Percentiles rank a stretch among this genome's conserved stretches.
These are phyloP conservation scores for Fusarium sterilihyphosum DNA, from an alignment of 2,329 filamentous ascomycete species.

Conservation along the genomic window DNA sequence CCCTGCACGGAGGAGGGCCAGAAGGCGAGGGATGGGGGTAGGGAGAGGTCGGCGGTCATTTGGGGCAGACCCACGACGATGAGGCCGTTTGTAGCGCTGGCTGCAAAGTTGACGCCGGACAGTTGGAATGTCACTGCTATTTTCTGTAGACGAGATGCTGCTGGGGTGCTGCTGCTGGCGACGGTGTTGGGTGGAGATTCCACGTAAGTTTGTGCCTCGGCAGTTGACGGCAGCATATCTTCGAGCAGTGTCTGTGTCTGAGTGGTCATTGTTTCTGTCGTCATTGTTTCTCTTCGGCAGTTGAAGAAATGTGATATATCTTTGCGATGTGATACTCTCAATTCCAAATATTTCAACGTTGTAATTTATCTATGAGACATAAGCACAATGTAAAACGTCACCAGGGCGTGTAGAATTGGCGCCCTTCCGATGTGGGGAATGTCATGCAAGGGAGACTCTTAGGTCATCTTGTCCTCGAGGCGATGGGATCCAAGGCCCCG, in stretches of 20 bases:
- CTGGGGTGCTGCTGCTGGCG: neutral
- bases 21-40: slow-evolving; percentile 48
- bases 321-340: neutral
- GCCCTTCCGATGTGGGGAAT: slow-evolving; percentile 10
- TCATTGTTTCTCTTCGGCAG: neutral
- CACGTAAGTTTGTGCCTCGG: neutral
- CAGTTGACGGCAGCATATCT: neutral
- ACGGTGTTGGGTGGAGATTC: neutral
- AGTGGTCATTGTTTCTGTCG: neutral
- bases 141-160: slow-evolving; percentile 29
- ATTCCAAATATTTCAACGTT: neutral
- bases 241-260: slow-evolving; percentile 2
- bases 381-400: neutral
- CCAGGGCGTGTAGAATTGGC: neutral
- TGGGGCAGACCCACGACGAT: slow-evolving; percentile 53
- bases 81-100: slow-evolving; percentile 42
- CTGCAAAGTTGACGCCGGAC: slow-evolving; percentile 39
- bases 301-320: neutral
- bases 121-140: slow-evolving; percentile 36
- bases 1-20: slow-evolving; percentile 53
- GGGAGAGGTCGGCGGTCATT: slow-evolving; percentile 51
- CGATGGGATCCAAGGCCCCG: neutral
- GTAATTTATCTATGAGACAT: neutral
- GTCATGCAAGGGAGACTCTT: neutral
- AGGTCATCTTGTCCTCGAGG: neutral